Percentiles rank a stretch among this genome's conserved stretches.
phyloP scores from a whole-genome alignment of 1,284 basidiomycete genomes.

The Boletus semigastroideus region DNA sequence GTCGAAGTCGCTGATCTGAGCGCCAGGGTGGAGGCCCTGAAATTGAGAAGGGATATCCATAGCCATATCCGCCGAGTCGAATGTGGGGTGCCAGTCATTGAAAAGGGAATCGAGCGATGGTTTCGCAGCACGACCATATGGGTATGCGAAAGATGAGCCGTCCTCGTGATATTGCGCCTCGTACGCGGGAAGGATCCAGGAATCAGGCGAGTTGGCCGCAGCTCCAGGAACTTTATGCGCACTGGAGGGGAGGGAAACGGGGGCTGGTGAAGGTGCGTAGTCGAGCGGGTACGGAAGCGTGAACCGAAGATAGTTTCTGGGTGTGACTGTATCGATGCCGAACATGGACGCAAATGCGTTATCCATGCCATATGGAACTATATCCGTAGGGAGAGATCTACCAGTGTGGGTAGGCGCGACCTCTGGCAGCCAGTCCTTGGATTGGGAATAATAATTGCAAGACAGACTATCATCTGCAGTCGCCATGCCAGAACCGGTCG shows the following conservation, averaged over 20 bases:
- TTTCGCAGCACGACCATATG: background rate
- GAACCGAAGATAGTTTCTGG: no score
- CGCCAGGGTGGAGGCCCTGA: no score
- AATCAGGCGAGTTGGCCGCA: background rate
- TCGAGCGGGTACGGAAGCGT: background rate
- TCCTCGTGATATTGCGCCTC: background rate
- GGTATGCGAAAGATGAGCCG: background rate
- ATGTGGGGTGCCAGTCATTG: background rate
- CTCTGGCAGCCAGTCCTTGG: background rate
- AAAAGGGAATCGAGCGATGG: no score
- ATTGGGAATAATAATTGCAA: background rate
- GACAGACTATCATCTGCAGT: background rate
- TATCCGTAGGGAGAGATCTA: background rate
- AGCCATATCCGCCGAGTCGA: background rate
- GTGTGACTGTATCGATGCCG: background rate
- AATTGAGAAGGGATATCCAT: background rate
- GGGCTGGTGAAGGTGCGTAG: background rate
- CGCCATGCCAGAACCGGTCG: no score
- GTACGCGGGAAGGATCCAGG: background rate
- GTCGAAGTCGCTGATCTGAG: background rate
- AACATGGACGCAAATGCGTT: background rate
- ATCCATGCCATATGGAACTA: background rate
- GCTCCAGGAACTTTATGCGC: background rate
- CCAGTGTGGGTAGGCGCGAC: background rate
- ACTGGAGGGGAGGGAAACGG: background rate